Evolutionary conservation across 345 rosid genomes (phyloP).

Genomic region (Nasturtium officinale): DNA sequence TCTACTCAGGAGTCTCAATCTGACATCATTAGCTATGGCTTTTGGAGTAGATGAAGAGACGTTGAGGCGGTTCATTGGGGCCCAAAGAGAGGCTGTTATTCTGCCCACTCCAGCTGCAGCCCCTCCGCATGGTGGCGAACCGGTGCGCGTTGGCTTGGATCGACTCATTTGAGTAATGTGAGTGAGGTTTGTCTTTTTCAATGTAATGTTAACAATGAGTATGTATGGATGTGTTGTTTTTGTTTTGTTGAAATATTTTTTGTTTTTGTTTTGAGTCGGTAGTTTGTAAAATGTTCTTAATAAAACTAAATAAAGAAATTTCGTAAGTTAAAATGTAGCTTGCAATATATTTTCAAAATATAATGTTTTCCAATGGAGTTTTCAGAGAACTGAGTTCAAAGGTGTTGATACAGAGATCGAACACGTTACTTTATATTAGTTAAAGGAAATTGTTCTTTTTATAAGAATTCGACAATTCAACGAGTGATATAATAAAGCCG

Average conservation of each 20-base stretch:
- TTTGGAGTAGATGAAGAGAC: conserved; percentile 59
- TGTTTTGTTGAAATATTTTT: conserved; percentile 4
- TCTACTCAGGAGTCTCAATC: conserved; percentile 46
- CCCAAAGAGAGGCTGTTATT: conserved; percentile 68
- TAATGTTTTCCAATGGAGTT: no score
- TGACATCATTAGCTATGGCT: conserved; percentile 58
- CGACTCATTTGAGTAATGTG: conserved; percentile 11
- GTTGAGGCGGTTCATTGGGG: conserved; percentile 42
- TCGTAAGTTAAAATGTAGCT: no score
- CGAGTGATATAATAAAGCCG: no score
- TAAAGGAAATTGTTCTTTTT: no score
- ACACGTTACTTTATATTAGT: no score
- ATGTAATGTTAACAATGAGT: conserved; percentile 10
- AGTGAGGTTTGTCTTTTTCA: conserved; percentile 8
- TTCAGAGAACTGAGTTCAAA: no score
- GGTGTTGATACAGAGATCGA: no score
- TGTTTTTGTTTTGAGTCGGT: no score
- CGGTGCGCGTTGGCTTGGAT: not conserved
- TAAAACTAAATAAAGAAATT: no score
- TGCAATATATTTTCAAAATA: no score
- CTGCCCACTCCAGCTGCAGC: conserved; percentile 62
- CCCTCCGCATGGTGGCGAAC: conserved; percentile 41
- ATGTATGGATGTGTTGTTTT: conserved; percentile 21
- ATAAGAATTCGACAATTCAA: no score
- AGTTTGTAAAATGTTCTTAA: no score